Evolutionary conservation across 768 basidiomycete genomes (phyloP), one percentile per base, ranked within the genome.

Genomic region (Lentinula aciculospora): DNA sequence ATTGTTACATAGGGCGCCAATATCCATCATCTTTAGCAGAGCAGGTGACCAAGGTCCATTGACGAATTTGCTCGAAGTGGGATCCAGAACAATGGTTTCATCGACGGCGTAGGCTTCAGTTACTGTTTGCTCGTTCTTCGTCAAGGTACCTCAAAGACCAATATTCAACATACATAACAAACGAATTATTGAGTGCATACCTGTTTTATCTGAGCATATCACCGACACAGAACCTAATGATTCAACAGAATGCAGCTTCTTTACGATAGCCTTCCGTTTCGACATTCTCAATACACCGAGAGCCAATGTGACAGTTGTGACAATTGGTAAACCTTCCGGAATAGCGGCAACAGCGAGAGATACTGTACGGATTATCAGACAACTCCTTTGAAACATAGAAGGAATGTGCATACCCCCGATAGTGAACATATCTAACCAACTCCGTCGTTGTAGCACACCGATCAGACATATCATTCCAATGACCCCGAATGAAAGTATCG

Each of bases 291-390:
- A 70, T 2, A 98, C 95, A 42, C 95, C 95, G 27, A 98, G 79
- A 1, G 96, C 96, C 37, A 98, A 84, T 3, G 96, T 98, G 23
- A 98, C 95, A 0, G 95, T 98, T 0, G 96, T 98, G 25, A 98
- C 95, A 58, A 98, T 97, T 0, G 95, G 95, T 15, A 98, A 73
- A 13, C 95, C 95, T 74, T 98, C 95, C 0, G 95, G 95, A 61
- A 98, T 98, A 44, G 95, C 95, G 56, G 95, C 95, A n/a, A 98
- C 95, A 29, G 95, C 95, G 60, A 98, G 82, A 1, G 95, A 98
- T 3, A 98, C 95, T 97, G 70, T 25, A 34, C 12, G 50, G 19
- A 21, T 36, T 9, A 25, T 6, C n/a, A n/a, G n/a, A n/a, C n/a
- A 50, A 39, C 13, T 19, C 37, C 13, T n/a, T 15, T 13, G 13